Base-by-base conservation (phyloP, 108 stramenopile species). In the Conticribra guillardii region DNA sequence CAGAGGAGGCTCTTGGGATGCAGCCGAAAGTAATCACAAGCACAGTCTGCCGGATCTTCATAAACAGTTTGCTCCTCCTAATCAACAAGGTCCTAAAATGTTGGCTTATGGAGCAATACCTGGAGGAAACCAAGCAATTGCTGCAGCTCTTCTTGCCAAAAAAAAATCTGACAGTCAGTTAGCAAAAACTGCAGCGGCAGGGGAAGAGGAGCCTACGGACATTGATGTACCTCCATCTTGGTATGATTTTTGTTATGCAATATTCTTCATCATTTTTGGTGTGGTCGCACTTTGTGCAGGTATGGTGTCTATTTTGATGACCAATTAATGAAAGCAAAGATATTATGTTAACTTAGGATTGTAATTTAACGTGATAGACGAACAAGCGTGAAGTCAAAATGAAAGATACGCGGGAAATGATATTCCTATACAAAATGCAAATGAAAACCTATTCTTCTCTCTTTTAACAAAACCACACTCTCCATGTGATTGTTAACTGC, bases 181-280 rank as follows among this genome's bases (percentile, higher is more conserved):
- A 21, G 56, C 33, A 1, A 32, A 28, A 49, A 0, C 3, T 16
- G 57, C 22, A 32, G 34, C 9, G 18, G 23, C 29, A 41, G 48
- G 14, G 44, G 71, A 84, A n/a, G 76, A 74, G 11, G 80, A 79
- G n/a, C 76, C 67, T 24, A 84, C 84, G 22, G 81, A 86, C 48
- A 81, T 86, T 47, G 79, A 88, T 56, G 69, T 52, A 16, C 78
- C 77, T 21, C 88, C 89, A 2, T 65, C 58, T 2, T 65, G 72
- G 53, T 59, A 19, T n/a, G 88, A 91, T 71, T 94, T 89, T 76
- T 57, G 74, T 21, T 44, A 89, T 51, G 92, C 92, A 4, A 88
- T 94, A 22, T 82, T 74, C 23, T 89, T 79, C 28, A 63, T 89
- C 52, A 45, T 80, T 0, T 89, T 94, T 58, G 92, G 92, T 8